A percentile compares a stretch with the other conserved stretches of the same genome.
Evolutionary conservation across 1,284 basidiomycete genomes (phyloP).

Genomic region (Cryptococcus sp.): DNA sequence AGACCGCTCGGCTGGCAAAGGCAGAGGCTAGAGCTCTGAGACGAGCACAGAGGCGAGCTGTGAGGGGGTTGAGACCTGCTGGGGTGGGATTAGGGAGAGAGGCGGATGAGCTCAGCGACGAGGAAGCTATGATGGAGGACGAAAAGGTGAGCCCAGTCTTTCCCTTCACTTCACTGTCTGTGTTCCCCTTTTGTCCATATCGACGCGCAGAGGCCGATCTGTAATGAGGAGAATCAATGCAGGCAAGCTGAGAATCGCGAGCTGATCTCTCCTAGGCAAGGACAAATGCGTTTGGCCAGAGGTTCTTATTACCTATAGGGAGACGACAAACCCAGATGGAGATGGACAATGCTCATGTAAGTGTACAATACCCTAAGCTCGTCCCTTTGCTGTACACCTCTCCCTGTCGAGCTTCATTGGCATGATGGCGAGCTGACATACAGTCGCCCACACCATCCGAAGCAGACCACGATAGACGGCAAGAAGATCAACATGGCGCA

Average conservation of each 20-base stretch:
- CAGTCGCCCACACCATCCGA: slow-evolving; percentile 41
- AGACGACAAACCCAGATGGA: slow-evolving; percentile 42
- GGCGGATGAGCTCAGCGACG: slow-evolving; percentile 32
- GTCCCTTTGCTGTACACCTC: not conserved
- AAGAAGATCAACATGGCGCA: slow-evolving; percentile 29
- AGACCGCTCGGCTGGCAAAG: not conserved
- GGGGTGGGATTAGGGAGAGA: slow-evolving; percentile 28
- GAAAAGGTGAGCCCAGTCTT: slow-evolving; percentile 23
- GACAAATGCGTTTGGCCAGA: slow-evolving; percentile 39
- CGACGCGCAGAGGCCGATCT: too few species aligned
- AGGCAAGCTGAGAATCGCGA: not conserved
- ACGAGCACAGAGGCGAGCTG: slow-evolving; percentile 24
- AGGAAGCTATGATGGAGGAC: slow-evolving; percentile 34
- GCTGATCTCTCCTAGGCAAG: slow-evolving; percentile 18
- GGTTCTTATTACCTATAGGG: slow-evolving; percentile 41
- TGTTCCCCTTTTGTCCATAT: too few species aligned
- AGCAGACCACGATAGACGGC: slow-evolving; percentile 31
- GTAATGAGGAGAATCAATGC: too few species aligned
- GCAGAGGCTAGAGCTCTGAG: slow-evolving; percentile 1
- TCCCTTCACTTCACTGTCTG: too few species aligned
- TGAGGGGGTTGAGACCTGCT: slow-evolving; percentile 26
- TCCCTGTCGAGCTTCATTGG: not conserved
- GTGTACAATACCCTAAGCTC: slow-evolving; percentile 1
- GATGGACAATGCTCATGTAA: slow-evolving; percentile 39
- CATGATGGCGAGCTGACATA: not conserved